Base-by-base conservation (phyloP, 2,329 filamentous ascomycete genomes). In the Colletotrichum incanum region DNA sequence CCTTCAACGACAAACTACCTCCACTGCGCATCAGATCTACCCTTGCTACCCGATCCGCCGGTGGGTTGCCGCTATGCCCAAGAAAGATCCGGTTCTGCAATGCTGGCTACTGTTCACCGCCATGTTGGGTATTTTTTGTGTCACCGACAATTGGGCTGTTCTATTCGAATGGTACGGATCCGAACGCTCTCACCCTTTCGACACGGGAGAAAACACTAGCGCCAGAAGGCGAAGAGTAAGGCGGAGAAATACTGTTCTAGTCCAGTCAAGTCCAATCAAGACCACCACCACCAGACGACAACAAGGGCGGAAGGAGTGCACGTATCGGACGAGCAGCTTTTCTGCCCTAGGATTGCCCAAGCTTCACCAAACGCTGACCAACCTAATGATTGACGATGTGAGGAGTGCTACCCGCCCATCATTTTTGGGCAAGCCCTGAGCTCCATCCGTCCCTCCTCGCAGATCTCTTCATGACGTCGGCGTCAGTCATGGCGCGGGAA, bases 91-190 rank as follows among this genome's bases (percentile, higher is more conserved):
- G 60, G 67, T 65, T 72, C 67, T 72, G 68, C 72, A 58, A 62
- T 67, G 60, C 47, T 69, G 69, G 50, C 50, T 72, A 56, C 61
- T 64, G 68, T 73, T 74, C 73, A 74, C 73, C 73, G 73, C 73
- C 72, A 74, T 65, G 61, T 74, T 72, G 72, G 73, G 73, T 72
- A 67, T 60, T 41, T 45, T 58, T 65, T 70, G 72, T 74, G 73
- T 74, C 72, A 74, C 73, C 68, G 72, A 74, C 72, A 74, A 66
- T 74, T 65, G 56, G 26, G 62, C 45, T 64, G 65, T 69, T 64
- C 45, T 50, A 41, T 52, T 60, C 26, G 60, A 72, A 47, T 45
- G 34, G 37, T 52, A 56, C 55, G 59, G 60, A 67, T 63, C 28
- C 41, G 58, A 67, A 59, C 56, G 66, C 31, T 61, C 16, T 50